Percentiles rank a stretch among this genome's conserved stretches.
phyloP scores from a whole-genome alignment of 2,329 filamentous ascomycete species.

The Ophiostoma tasmaniense region DNA sequence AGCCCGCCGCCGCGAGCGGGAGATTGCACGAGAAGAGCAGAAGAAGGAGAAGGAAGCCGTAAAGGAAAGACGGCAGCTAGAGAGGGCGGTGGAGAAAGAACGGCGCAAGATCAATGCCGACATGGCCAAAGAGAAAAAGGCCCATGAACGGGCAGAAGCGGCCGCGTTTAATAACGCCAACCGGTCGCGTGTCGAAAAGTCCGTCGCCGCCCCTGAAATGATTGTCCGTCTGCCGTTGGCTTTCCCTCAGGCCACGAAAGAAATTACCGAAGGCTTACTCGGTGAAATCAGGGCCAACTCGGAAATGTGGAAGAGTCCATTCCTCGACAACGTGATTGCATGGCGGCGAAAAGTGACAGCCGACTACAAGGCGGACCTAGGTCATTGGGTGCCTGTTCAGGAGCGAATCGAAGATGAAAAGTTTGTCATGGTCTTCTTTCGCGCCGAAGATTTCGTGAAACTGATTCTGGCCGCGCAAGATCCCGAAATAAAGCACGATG shows the following conservation, averaged over 20 bases:
- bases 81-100: conserved; percentile 50
- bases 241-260: conserved; percentile 39
- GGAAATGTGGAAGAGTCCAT: conserved; percentile 34
- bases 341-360: conserved; percentile 63
- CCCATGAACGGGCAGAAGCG: conserved; percentile 53
- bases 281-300: conserved; percentile 41
- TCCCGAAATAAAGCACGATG: conserved; percentile 23
- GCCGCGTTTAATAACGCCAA: conserved; percentile 65
- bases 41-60: conserved; percentile 44
- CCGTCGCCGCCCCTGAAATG: conserved; percentile 66
- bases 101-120: conserved; percentile 49
- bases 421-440: conserved; percentile 54
- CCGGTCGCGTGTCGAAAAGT: conserved; percentile 64
- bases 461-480: conserved; percentile 37
- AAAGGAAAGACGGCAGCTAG: conserved; percentile 46
- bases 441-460: conserved; percentile 57
- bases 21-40: conserved; percentile 33
- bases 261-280: conserved; percentile 44
- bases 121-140: conserved; percentile 52
- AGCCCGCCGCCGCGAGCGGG: conserved; percentile 20
- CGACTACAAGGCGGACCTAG: conserved; percentile 50
- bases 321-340: conserved; percentile 47
- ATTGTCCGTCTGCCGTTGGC: conserved; percentile 59
- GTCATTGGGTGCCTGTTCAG: conserved; percentile 56
- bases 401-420: conserved; percentile 46